Conservation (phyloP, 495 filamentous ascomycete species). For the Penicillium tannophilum region DNA sequence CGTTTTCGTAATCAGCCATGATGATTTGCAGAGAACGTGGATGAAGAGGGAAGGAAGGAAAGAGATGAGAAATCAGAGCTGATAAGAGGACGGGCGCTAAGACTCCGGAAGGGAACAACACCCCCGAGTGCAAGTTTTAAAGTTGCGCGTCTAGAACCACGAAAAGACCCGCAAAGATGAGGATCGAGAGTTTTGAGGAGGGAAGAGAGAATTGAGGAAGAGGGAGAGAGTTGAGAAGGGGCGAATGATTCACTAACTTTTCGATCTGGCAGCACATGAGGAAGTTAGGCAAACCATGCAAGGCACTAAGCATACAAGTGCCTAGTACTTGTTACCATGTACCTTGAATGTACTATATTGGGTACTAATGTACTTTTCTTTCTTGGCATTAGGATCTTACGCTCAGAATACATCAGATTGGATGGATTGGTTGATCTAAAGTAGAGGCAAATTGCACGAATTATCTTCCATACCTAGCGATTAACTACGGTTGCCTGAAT, state of each 20-base stretch:
- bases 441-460: neutral
- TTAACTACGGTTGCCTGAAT: slow-evolving; percentile 2
- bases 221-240: slow-evolving; percentile 1
- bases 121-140: slow-evolving; percentile 19
- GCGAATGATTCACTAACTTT: slow-evolving; percentile 4
- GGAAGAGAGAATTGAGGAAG: neutral
- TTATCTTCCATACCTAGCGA: neutral
- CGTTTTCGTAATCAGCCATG: slow-evolving; percentile 79
- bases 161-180: neutral
- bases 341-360: neutral
- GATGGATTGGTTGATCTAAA: neutral
- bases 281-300: slow-evolving; percentile 15
- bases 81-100: slow-evolving; percentile 30
- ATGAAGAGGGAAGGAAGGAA: slow-evolving; percentile 23
- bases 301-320: neutral
- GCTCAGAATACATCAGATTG: no score
- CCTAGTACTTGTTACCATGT: neutral
- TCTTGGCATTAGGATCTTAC: no score
- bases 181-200: neutral
- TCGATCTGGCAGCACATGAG: neutral
- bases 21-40: slow-evolving; percentile 25
- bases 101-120: slow-evolving; percentile 27
- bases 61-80: slow-evolving; percentile 23
- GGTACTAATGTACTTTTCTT: neutral
- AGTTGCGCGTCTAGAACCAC: neutral